Evolutionary conservation across 2,329 filamentous ascomycete genomes (phyloP).

Genomic region (Nothopassalora personata): DNA sequence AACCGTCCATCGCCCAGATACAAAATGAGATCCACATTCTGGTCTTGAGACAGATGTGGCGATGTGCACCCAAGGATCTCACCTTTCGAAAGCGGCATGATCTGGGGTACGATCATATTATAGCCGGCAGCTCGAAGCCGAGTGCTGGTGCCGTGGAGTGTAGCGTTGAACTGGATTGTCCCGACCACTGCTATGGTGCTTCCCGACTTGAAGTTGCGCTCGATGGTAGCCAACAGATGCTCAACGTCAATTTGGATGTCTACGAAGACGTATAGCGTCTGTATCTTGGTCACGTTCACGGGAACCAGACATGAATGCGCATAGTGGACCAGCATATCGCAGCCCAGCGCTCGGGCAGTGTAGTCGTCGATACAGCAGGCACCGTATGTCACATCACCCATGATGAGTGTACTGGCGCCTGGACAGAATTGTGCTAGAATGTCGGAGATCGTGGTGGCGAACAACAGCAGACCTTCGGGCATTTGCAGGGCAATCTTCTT

Average conservation of each 20-base stretch:
- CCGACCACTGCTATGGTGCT: conserved; percentile 91
- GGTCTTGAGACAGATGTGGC: conserved; percentile 57
- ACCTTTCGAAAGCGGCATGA: conserved; percentile 84
- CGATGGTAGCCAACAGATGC: conserved; percentile 79
- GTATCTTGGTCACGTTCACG: conserved; percentile 92
- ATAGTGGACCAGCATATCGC: conserved; percentile 92
- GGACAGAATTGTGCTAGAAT: conserved; percentile 93
- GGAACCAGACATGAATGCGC: conserved; percentile 95
- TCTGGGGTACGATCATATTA: conserved; percentile 81
- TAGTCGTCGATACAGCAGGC: conserved; percentile 99
- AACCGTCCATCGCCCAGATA: conserved; percentile 92
- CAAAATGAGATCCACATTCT: conserved; percentile 67
- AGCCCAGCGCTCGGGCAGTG: conserved; percentile 87
- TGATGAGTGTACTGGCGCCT: conserved; percentile 87
- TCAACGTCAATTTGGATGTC: conserved; percentile 92
- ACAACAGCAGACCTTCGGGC: conserved; percentile 89
- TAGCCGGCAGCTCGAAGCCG: conserved; percentile 80
- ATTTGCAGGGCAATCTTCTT: conserved; percentile 92
- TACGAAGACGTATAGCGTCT: conserved; percentile 96
- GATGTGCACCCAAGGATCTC: conserved; percentile 98
- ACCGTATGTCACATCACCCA: conserved; percentile 98
- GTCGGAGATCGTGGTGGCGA: conserved; percentile 95
- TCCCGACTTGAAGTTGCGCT: conserved; percentile 77
- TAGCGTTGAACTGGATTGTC: conserved; percentile 98
- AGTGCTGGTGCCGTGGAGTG: conserved; percentile 77